Evolutionary conservation across 2,329 filamentous ascomycete species (phyloP).

Genomic region (Ascochyta pisi): DNA sequence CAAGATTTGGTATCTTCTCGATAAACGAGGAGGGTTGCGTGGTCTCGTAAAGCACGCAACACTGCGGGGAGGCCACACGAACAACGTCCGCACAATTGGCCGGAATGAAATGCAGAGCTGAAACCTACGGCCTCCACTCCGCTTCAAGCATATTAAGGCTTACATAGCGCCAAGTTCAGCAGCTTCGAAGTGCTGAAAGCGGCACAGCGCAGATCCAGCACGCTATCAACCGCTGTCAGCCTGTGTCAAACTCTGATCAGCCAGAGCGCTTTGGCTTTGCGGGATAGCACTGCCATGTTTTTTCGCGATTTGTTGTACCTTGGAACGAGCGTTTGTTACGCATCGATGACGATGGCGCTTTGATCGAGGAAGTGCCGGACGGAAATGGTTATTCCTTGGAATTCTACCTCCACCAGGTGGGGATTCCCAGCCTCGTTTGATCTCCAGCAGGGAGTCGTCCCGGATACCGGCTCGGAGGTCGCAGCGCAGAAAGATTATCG

Average conservation of each 20-base stretch:
- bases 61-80: background rate
- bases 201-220: constrained; percentile 25
- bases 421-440: constrained; percentile 15
- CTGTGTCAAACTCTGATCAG: constrained; percentile 11
- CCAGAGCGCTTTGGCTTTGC: constrained; percentile 1
- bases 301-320: constrained; percentile 1
- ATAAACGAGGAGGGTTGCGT: background rate
- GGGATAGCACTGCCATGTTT: constrained; percentile 14
- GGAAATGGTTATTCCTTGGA: constrained; percentile 4
- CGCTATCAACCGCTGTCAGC: constrained; percentile 15
- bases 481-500: constrained; percentile 1
- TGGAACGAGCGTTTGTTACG: constrained; percentile 11
- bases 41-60: constrained; percentile 4
- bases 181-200: constrained; percentile 28
- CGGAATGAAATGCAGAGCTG: constrained; percentile 5
- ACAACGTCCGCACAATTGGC: background rate
- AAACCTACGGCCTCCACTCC: constrained; percentile 15
- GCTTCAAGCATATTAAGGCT: constrained; percentile 14
- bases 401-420: constrained; percentile 10
- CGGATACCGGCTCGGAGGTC: constrained; percentile 8
- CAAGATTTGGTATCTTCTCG: constrained; percentile 4
- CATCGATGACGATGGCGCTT: constrained; percentile 18
- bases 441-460: constrained; percentile 12
- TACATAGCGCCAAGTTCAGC: constrained; percentile 17
- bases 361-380: constrained; percentile 9